Evolutionary conservation across 495 filamentous ascomycete genomes (phyloP), one percentile per base, ranked within the genome.

Genomic region (Aeminium ludgeri): DNA sequence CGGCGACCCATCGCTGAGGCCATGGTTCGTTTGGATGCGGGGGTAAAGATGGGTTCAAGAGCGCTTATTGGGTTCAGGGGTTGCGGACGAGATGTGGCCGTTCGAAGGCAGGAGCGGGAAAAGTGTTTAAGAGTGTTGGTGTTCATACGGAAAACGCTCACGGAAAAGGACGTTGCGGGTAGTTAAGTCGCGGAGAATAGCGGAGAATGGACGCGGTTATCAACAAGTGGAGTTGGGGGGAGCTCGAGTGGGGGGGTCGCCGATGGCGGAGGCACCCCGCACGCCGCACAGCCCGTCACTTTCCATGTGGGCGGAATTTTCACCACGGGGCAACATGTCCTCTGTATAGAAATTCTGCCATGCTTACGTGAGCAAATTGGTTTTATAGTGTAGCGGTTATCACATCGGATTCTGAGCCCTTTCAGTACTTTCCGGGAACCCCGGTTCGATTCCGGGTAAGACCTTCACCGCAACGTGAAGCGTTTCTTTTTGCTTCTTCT

Each of bases 1-100:
- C 89, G 86, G 60, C 81, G 77, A 44, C 71, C 69, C 67, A 82
- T 78, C 53, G 84, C 78, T 30, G 78, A 65, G 16, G 82, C 68
- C 86, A 93, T 92, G 37, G 51, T 61, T 33, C 42, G 46, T 31
- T 11, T 20, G 37, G 41, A 36, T 28, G 30, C 19, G 4, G 11
- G n/a, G 2, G 20, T 43, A 27, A 43, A 17, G 17, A 43, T 10
- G 40, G 38, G 2, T 2, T 18, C 10, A 25, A 20, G 13, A 17
- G 30, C 31, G 4, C 7, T 42, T 34, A 11, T 17, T 3, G 16
- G 34, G 13, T 17, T n/a, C 11, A 15, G n/a, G 34, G 34, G 34
- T 12, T 35, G 33, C 8, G 16, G 16, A 15, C 8, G n/a, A 6
- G 34, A 6, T 36, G n/a, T 17, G 13, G 18, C 10, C 10, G 34